Conservation (phyloP, 257 asterid species). For the Verbascum thapsus region DNA sequence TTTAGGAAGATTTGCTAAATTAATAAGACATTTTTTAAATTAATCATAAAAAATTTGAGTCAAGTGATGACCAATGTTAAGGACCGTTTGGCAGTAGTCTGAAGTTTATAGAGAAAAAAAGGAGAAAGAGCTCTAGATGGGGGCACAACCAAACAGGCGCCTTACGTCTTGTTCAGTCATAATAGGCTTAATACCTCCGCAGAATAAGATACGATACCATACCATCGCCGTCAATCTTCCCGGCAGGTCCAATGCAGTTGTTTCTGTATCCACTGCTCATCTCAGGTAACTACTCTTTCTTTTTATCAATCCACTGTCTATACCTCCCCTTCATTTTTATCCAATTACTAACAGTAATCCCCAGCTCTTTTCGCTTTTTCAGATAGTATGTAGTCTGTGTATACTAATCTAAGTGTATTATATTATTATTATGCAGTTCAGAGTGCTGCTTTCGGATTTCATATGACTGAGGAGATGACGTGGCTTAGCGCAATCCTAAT, state of each 20-base stretch:
- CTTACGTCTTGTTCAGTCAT: no score
- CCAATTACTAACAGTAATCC: background rate
- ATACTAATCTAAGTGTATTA: background rate
- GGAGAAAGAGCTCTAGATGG: no score
- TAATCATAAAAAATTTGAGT: no score
- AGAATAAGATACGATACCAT: no score
- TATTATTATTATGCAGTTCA: constrained; percentile 39
- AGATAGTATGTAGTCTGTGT: background rate
- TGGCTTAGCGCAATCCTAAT: constrained; percentile 73
- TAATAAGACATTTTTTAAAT: no score
- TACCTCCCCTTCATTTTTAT: background rate
- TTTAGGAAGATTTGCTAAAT: no score
- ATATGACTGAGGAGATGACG: constrained; percentile 69
- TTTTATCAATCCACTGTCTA: background rate
- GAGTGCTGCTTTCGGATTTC: constrained; percentile 43
- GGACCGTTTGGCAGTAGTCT: no score
- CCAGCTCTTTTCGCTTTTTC: background rate
- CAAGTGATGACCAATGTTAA: no score
- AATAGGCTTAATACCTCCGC: no score
- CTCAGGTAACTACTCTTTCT: constrained; percentile 24
- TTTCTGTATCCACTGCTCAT: constrained; percentile 19
- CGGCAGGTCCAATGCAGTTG: constrained; percentile 24
- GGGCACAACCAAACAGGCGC: no score
- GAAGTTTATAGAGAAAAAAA: no score
- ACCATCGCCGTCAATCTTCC: constrained; percentile 23